Conservation (phyloP, 1,139 yeast species). For the Candida pseudoviswanathii region DNA sequence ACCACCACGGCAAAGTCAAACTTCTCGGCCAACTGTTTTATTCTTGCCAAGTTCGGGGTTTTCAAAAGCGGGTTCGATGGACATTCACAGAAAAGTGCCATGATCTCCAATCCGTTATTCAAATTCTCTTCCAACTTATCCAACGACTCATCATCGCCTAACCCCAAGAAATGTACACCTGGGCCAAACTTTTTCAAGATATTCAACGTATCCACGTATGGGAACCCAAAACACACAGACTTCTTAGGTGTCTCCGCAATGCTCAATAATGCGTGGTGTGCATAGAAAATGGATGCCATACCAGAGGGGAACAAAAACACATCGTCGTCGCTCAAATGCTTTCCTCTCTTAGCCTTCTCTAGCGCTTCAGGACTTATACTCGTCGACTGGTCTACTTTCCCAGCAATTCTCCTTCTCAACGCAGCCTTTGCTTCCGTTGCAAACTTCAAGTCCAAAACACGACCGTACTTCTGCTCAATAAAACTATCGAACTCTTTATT, state of each 20-base stretch:
- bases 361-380: constrained; percentile 33
- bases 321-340: constrained; percentile 53
- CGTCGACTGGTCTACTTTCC: constrained; percentile 55
- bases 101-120: constrained; percentile 60
- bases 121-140: constrained; percentile 63
- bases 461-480: constrained; percentile 87
- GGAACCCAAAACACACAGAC: constrained; percentile 92
- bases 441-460: constrained; percentile 78
- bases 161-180: constrained; percentile 78
- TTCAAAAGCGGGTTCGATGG: constrained; percentile 90
- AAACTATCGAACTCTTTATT: constrained; percentile 64
- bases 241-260: constrained; percentile 36
- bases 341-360: constrained; percentile 34
- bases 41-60: constrained; percentile 72
- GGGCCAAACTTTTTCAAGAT: constrained; percentile 89
- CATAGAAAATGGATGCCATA: constrained; percentile 86
- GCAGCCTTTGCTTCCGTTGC: constrained; percentile 77
- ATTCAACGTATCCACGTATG: constrained; percentile 89
- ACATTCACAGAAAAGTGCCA: constrained; percentile 83
- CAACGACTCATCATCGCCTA: constrained; percentile 76
- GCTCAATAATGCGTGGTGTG: constrained; percentile 68
- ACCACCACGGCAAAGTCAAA: constrained; percentile 78
- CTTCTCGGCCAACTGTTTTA: constrained; percentile 66
- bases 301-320: constrained; percentile 88
- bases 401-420: constrained; percentile 73